phyloP scores from a whole-genome alignment of 148 eudicot genomes.

The Diospyros lotus region DNA sequence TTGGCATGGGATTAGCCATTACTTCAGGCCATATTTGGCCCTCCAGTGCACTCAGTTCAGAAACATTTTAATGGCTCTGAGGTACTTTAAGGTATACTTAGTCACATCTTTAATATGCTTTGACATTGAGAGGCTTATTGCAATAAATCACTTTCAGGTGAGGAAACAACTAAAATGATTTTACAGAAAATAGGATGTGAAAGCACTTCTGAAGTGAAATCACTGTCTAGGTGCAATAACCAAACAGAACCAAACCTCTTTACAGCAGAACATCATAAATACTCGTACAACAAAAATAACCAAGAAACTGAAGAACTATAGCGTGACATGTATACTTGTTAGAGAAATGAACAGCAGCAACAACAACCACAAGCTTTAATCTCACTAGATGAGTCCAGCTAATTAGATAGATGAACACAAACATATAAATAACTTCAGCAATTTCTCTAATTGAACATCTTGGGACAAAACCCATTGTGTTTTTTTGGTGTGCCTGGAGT shows the following conservation, averaged over 20 bases:
- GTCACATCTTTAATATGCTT: background rate
- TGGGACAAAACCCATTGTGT: background rate
- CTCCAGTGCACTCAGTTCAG: background rate
- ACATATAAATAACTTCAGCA: background rate
- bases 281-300: too few species aligned
- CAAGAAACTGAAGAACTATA: too few species aligned
- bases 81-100: background rate
- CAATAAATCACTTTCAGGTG: background rate
- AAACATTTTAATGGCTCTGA: background rate
- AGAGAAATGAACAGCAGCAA: too few species aligned
- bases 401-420: background rate
- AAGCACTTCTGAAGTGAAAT: background rate
- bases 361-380: too few species aligned
- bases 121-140: background rate
- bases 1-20: background rate
- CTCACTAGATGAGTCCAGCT: too few species aligned
- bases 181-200: background rate
- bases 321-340: too few species aligned
- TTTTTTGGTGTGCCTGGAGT: background rate
- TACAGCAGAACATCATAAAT: background rate
- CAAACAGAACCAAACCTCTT: background rate
- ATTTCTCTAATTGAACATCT: background rate
- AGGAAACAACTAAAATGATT: background rate
- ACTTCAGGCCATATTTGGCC: background rate
- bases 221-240: background rate